A percentile compares a stretch with the other conserved stretches of the same genome.
Conservation (phyloP, 2,329 filamentous ascomycete genomes). For the Beauveria rudraprayagi region DNA sequence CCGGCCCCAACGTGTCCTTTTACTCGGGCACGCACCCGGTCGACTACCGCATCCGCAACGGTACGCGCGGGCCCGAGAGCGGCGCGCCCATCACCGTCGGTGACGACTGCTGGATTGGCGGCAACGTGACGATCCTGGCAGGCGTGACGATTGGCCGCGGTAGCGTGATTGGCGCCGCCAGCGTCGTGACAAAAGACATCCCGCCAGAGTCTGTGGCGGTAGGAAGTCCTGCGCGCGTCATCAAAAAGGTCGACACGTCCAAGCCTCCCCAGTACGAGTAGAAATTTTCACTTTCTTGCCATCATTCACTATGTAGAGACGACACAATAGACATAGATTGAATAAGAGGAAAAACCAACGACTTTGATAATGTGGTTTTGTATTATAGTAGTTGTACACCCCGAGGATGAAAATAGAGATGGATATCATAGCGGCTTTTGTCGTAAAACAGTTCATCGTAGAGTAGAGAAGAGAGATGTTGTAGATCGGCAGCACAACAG, state of each 20-base stretch:
- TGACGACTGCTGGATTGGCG: conserved; percentile 75
- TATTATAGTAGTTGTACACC: conserved; percentile 14
- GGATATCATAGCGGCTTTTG: conserved; percentile 31
- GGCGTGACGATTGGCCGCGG: conserved; percentile 74
- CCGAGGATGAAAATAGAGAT: conserved; percentile 17
- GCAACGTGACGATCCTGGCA: conserved; percentile 61
- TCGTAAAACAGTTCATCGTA: conserved; percentile 7
- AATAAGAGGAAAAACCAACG: neutral
- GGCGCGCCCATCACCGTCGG: conserved; percentile 68
- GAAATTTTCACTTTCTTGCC: neutral
- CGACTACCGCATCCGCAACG: conserved; percentile 66
- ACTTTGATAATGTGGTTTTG: neutral
- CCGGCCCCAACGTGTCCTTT: conserved; percentile 72
- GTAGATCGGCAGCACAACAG: neutral
- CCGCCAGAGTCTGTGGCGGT: conserved; percentile 51
- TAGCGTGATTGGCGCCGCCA: conserved; percentile 67
- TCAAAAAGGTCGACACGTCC: conserved; percentile 32
- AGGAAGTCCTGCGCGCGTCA: conserved; percentile 58
- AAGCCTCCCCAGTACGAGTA: conserved; percentile 6
- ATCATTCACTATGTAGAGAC: neutral
- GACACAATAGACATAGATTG: neutral
- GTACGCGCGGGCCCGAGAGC: conserved; percentile 64
- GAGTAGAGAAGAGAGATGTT: conserved; percentile 12
- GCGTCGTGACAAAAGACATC: conserved; percentile 73
- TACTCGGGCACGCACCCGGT: conserved; percentile 70